Base-by-base conservation (phyloP, 768 basidiomycete genomes). In the Tricholoma sp. region DNA sequence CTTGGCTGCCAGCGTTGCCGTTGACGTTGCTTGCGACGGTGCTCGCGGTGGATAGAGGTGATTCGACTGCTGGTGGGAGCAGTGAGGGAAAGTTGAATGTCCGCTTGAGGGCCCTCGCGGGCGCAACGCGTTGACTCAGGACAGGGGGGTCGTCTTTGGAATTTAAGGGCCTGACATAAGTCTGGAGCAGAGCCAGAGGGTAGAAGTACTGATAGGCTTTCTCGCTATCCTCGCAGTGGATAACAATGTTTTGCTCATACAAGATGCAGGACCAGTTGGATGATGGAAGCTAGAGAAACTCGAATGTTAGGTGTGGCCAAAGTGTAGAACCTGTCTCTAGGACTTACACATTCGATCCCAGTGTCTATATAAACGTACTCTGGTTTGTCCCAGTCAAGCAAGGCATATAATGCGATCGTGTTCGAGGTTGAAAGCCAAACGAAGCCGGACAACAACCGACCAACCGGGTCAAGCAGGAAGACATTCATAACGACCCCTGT, bases 241-340 rank as follows among this genome's bases (percentile, higher is more conserved):
- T 85, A 34, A 88, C 85, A 56, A 89, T 85, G 59, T 86, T 79
- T 32, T 66, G 61, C 59, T 88, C 78, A 63, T 79, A 81, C 9
- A 88, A 68, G 48, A 88, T 88, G 62, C 87, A 89, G 20, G 86
- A 88, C 88, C 88, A 89, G 56, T 88, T 89, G 9, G 86, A 84
- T 17, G 84, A 85, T 65, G 77, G 74, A 11, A 80, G 76, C 87
- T 88, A 48, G 18, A 18, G 17, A 32, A 41, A 29, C 8, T 15
- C 5, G 7, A 17, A 49, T 49, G 1, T 31, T 8, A 31, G 15
- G 29, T 1, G 15, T 17, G 47, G 3, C 7, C 13, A 10, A 2
- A 17, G 7, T 24, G n/a, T 49, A 32, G 7, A 7, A 31, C 28
- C 17, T n/a, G 29, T 11, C 11, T 11, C 1, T 29, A 49, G 7